Conservation (phyloP, 768 basidiomycete species). For the Dioszegia aurantiaca region DNA sequence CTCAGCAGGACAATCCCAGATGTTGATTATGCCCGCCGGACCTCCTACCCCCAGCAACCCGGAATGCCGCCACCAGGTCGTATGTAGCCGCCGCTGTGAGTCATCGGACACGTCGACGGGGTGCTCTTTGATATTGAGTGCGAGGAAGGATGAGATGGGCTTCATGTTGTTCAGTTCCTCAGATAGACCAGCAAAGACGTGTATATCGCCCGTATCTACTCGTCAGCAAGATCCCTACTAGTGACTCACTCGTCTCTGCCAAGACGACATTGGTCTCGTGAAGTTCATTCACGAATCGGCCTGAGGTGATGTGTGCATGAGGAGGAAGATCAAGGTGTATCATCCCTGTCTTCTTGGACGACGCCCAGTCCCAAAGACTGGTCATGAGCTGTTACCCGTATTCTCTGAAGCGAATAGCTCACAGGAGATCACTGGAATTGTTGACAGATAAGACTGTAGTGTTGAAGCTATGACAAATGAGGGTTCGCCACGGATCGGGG, state of each 20-base stretch:
- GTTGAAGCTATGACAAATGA: conserved; percentile 36
- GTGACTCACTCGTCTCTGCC: conserved; percentile 38
- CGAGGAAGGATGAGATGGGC: conserved; percentile 37
- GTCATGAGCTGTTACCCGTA: not conserved
- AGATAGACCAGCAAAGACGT: conserved; percentile 33
- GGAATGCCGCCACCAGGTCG: conserved; percentile 39
- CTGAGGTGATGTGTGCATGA: conserved; percentile 23
- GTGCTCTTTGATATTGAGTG: conserved; percentile 22
- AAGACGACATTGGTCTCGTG: conserved; percentile 34
- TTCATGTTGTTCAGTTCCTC: conserved; percentile 25
- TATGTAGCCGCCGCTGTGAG: conserved; percentile 16
- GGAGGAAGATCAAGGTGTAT: conserved; percentile 28
- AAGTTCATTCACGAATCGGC: conserved; percentile 44
- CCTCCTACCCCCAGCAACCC: conserved; percentile 38
- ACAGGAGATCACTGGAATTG: conserved; percentile 26
- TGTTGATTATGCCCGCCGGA: conserved; percentile 26
- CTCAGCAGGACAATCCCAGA: conserved; percentile 47
- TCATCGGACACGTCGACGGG: not conserved
- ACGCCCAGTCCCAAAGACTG: conserved; percentile 41
- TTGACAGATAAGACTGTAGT: conserved; percentile 31
- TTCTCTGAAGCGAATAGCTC: too few relatives aligned
- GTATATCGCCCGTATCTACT: conserved; percentile 41
- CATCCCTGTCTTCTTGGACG: conserved; percentile 25
- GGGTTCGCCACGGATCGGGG: conserved; percentile 33
- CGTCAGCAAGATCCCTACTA: not conserved